phyloP scores from a whole-genome alignment of 352 stramenopile species.

The Labyrinthula sp. region DNA sequence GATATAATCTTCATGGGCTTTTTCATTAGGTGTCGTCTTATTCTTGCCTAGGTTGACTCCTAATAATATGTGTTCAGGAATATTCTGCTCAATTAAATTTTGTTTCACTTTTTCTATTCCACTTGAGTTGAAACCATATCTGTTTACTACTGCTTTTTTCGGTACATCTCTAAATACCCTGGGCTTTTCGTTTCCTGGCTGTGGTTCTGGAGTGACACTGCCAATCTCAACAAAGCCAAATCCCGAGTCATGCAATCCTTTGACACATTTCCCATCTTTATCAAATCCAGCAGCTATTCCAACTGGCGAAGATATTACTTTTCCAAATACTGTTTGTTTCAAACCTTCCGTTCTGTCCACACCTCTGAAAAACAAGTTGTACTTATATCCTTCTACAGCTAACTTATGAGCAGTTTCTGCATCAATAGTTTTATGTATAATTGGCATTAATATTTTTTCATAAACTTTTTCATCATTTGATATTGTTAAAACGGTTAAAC shows the following conservation, averaged over 20 bases:
- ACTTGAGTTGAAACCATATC: constrained; percentile 90
- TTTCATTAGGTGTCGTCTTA: constrained; percentile 47
- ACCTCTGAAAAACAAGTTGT: constrained; percentile 43
- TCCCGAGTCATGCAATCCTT: constrained; percentile 69
- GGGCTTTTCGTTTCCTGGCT: constrained; percentile 78
- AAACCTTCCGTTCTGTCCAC: constrained; percentile 30
- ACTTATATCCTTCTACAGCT: constrained; percentile 49
- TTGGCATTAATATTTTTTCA: constrained; percentile 22
- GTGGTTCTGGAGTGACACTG: constrained; percentile 68
- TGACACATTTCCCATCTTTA: constrained; percentile 77
- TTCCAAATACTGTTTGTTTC: constrained; percentile 11
- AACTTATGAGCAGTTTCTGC: constrained; percentile 57
- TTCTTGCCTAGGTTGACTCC: constrained; percentile 96
- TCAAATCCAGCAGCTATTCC: constrained; percentile 90
- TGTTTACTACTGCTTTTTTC: constrained; percentile 84
- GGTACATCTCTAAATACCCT: constrained; percentile 81
- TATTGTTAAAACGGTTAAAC: no score
- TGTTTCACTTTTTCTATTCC: constrained; percentile 54
- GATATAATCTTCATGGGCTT: constrained; percentile 34
- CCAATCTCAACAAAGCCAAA: constrained; percentile 85
- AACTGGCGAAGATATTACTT: constrained; percentile 66
- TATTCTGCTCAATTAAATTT: constrained; percentile 44
- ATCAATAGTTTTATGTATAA: constrained; percentile 39
- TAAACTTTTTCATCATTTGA: constrained; percentile 22
- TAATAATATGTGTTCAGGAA: constrained; percentile 47